Evolutionary conservation across 23 red algal genomes (phyloP), one percentile per base, ranked within the genome.

Genomic region (Agarophyton chilense): DNA sequence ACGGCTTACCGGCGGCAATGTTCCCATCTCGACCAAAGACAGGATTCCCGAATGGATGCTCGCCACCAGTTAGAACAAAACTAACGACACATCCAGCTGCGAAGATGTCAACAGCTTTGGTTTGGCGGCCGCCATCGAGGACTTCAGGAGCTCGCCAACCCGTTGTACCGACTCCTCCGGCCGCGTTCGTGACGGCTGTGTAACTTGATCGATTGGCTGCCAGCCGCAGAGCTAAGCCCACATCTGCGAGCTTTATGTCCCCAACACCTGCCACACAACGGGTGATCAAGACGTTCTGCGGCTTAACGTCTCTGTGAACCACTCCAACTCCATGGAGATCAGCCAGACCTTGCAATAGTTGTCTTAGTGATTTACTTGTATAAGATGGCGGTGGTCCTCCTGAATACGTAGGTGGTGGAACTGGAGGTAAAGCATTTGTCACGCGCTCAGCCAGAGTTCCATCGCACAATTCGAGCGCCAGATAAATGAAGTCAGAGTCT

Each of bases 121-220:
- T 99, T 51, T 93, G 93, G 18, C 92, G 63, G 29, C 64, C 82
- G 7, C 86, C 86, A 41, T 68, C 65, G 12, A 99, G 92, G 8
- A 99, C 97, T 83, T 99, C 97, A 19, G 97, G 93, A 32, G 97
- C 92, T 65, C 97, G 62, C 97, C 97, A 99, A 47, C 97, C 97
- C 13, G 82, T 88, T 7, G 90, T 95, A 77, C 97, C 97, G 29
- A 87, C 89, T 24, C 84, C 95, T 71, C 90, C 88, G 10, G 53
- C 88, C 33, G 86, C 89, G 49, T 79, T 95, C 10, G 79, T 75
- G 42, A 75, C 72, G 4, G 82, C 92, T 2, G 94, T 86, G 75
- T 90, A 94, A 51, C 90, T 92, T 21, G 82, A 92, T 28, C 82
- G 77, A 61, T 90, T 93, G 26, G 60, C 88, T 21, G 91, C 92